Base-by-base conservation (phyloP, 495 filamentous ascomycete genomes). In the Filosporella fistucella region DNA sequence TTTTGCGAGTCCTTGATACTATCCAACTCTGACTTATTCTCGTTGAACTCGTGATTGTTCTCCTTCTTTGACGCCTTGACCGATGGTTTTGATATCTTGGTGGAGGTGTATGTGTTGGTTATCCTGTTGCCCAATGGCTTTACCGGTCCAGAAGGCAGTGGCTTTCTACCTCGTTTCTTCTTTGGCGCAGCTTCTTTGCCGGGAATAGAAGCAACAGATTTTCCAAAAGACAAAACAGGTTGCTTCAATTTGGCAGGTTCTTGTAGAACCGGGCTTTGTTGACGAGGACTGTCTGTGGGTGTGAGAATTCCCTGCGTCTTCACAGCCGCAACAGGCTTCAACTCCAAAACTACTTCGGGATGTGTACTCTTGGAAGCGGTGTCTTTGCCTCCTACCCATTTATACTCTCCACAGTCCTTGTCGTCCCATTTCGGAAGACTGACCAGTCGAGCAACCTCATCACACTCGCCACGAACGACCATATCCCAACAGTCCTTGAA, bases 401-500 rank as follows among this genome's bases (percentile, higher is more conserved):
- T 63, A 49, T 69, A 75, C n/a, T 68, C 55, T 12, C 68, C 68
- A 18, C 58, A 59, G 12, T 64, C 63, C 39, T 71, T 62, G 45
- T 89, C 87, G 59, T 95, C 78, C 84, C 87, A 95, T 26, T 67
- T 75, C 37, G 82, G 86, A 61, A 96, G 70, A 28, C 74, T 77
- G 24, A 83, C 86, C 16, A 85, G 68, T 14, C 75, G 75, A 18
- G 93, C 93, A 13, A 97, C 84, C 52, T 89, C 82, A 60, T 98
- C 93, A 58, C 86, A 95, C 51, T 86, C 84, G 12, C 89, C 91
- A 50, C 78, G 77, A 41, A 98, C 84, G 10, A 97, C 79, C 49
- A 96, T 65, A 65, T 98, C 93, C 78, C 89, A 98, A 59, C 87
- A 89, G 48, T 89, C 81, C 59, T 90, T 88, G 45, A 96, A 85